Conservation (phyloP, 1,139 yeast species). For the Kodamaea derodonti region DNA sequence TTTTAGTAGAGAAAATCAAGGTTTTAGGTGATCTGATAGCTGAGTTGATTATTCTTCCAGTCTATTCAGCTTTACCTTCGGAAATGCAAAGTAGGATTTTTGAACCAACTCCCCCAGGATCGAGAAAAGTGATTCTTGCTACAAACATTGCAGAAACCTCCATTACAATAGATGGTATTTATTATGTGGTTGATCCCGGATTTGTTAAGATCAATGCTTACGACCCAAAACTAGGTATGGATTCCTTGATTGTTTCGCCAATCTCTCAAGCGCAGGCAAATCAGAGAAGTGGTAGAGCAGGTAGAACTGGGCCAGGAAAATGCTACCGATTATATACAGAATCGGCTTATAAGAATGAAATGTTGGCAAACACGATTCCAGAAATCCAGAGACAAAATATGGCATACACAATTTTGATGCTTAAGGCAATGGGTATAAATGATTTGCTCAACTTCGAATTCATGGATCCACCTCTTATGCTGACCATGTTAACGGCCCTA, state of each 20-base stretch:
- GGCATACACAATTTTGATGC: constrained; percentile 78
- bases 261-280: constrained; percentile 81
- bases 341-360: constrained; percentile 63
- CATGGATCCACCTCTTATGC: constrained; percentile 90
- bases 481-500: constrained; percentile 71
- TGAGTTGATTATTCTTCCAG: constrained; percentile 79
- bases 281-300: constrained; percentile 82
- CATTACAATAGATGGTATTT: constrained; percentile 74
- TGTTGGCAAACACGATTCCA: constrained; percentile 82
- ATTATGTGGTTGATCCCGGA: constrained; percentile 77
- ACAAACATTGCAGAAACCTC: constrained; percentile 69
- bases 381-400: constrained; percentile 91
- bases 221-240: constrained; percentile 76
- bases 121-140: constrained; percentile 71
- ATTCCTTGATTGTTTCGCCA: constrained; percentile 66
- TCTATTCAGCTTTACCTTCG: constrained; percentile 74
- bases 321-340: constrained; percentile 76
- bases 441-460: constrained; percentile 79
- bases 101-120: constrained; percentile 69
- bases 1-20: constrained; percentile 62
- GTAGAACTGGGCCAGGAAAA: constrained; percentile 82
- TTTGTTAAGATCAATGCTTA: constrained; percentile 75
- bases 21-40: constrained; percentile 59
- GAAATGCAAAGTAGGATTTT: constrained; percentile 71
- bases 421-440: constrained; percentile 93